phyloP scores from a whole-genome alignment of 2,329 filamentous ascomycete species.

The Ophiostoma tasmaniense region DNA sequence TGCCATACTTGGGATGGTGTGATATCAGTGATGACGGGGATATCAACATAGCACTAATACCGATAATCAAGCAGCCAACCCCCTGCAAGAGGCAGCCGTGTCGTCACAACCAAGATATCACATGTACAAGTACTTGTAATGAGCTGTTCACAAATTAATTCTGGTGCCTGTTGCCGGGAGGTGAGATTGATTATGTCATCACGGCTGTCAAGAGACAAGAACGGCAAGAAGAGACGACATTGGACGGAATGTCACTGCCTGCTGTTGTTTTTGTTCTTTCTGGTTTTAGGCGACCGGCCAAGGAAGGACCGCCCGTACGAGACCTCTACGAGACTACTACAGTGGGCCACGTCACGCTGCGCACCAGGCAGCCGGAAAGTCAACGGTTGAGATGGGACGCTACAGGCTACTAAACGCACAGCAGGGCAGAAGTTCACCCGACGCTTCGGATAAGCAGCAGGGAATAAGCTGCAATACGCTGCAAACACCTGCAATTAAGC shows the following conservation, averaged over 20 bases:
- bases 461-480: background rate
- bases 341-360: background rate
- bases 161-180: background rate
- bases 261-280: background rate
- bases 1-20: no score
- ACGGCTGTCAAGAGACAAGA: background rate
- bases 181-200: background rate
- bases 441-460: background rate
- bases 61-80: no score
- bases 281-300: background rate
- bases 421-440: background rate
- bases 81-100: no score
- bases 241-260: background rate
- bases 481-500: background rate
- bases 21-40: no score
- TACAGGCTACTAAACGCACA: background rate
- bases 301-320: background rate
- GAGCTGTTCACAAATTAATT: background rate
- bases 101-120: no score
- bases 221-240: background rate
- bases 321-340: background rate
- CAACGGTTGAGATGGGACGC: slow-evolving; percentile 26
- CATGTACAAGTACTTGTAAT: no score
- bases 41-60: no score
- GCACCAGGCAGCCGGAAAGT: slow-evolving; percentile 2